Conservation (phyloP, 495 filamentous ascomycete species). For the Cenococcum geophilum region DNA sequence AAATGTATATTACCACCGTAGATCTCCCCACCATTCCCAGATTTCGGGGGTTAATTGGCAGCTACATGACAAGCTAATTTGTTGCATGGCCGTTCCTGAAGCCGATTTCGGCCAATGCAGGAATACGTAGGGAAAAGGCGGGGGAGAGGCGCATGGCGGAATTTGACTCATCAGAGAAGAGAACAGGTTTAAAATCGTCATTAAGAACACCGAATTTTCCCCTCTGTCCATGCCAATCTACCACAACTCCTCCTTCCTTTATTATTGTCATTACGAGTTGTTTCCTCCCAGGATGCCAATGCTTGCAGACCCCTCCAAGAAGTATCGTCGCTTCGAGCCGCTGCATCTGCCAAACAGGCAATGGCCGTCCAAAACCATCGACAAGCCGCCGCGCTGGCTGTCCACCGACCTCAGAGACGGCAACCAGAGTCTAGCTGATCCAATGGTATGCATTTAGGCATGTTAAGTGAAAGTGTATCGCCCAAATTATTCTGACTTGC, state of each 20-base stretch:
- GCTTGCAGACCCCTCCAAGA: conserved; percentile 90
- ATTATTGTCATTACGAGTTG: neutral
- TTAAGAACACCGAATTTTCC: neutral
- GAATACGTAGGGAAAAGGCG: neutral
- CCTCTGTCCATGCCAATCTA: neutral
- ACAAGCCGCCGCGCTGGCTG: conserved; percentile 43
- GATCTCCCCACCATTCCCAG: too few relatives aligned
- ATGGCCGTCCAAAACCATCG: conserved; percentile 68
- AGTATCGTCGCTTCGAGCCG: conserved; percentile 77
- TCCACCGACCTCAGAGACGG: conserved; percentile 42
- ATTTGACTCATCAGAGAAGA: neutral
- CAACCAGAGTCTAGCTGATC: conserved; percentile 42
- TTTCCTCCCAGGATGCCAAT: conserved; percentile 43
- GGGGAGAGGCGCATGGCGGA: neutral
- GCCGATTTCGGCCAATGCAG: neutral
- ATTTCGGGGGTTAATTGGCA: neutral
- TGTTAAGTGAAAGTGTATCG: neutral
- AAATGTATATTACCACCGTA: too few relatives aligned
- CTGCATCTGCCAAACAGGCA: conserved; percentile 76
- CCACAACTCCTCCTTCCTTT: neutral
- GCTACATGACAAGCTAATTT: too few relatives aligned
- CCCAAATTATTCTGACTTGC: neutral
- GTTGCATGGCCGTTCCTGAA: neutral
- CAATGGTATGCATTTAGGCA: conserved; percentile 45
- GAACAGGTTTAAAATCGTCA: neutral